Base-by-base conservation (phyloP, 1,284 basidiomycete species). In the Trichosporon ovoides region DNA sequence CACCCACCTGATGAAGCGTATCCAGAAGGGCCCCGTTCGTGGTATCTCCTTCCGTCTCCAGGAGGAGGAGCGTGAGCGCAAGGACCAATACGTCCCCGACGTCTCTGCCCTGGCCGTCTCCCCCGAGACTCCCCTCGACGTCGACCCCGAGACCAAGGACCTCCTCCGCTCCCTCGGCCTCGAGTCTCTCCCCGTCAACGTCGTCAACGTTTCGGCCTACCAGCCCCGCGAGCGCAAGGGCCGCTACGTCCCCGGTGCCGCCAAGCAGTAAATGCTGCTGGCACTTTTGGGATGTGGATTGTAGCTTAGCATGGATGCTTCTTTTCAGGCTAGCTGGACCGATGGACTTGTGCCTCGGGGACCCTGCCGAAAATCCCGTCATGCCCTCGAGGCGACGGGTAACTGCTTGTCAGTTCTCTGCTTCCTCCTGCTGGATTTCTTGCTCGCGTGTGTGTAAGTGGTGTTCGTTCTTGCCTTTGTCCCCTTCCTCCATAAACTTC, bases 41-140 rank as follows among this genome's bases (percentile, higher is more conserved):
- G 96, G 96, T 75, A 98, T 99, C 80, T 98, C 94, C 67, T 99
- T 98, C 92, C 97, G 97, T 83, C 89, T 99, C 69, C 96, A 99
- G 80, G 96, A 98, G 79, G 96, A 99, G 82, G 96, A 99, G 83
- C 87, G 96, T 69, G 96, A 99, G 83, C 84, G 95, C 77, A 98
- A 98, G 86, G 94, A 97, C 79, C 93, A 95, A 83, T 96, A 94
- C 80, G 92, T 96, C 56, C 93, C 93, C 68, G 93, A 96, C 75
- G 86, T 95, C 56, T 97, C 93, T 63, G 93, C 93, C 55, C 88
- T 97, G 66, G 91, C 94, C 78, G 87, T 85, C 62, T 82, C 82
- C 65, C 69, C 77, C 63, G 83, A 82, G 38, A 79, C 80, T 61
- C 87, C 87, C 53, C 82, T 96, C 60, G 88, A 93, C 76, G 83